Evolutionary conservation across 2,329 filamentous ascomycete genomes (phyloP).

Genomic region (Tothia fuscella): DNA sequence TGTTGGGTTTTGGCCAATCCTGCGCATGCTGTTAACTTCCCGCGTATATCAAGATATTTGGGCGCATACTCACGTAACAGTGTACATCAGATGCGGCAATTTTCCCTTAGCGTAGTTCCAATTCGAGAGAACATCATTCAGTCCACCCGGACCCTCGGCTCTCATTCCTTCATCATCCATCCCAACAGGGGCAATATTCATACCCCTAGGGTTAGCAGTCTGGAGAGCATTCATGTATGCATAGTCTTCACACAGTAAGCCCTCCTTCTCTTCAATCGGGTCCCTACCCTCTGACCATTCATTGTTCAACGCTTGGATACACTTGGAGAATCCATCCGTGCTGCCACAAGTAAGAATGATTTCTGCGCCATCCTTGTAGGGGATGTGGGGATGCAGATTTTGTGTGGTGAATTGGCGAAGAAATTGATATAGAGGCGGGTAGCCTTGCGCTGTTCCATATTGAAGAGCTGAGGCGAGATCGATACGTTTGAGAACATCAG

Average conservation of each 20-base stretch:
- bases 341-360: constrained; percentile 69
- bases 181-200: constrained; percentile 61
- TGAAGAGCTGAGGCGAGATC: constrained; percentile 74
- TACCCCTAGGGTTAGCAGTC: constrained; percentile 52
- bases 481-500: constrained; percentile 55
- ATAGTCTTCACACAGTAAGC: constrained; percentile 67
- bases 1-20: constrained; percentile 85
- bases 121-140: constrained; percentile 66
- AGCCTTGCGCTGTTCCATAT: constrained; percentile 74
- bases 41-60: not conserved
- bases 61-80: constrained; percentile 57
- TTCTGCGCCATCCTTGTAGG: constrained; percentile 65
- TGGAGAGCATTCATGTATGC: constrained; percentile 68
- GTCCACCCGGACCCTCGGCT: constrained; percentile 57
- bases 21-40: constrained; percentile 19
- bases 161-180: constrained; percentile 73
- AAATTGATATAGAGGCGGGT: constrained; percentile 66
- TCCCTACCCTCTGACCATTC: constrained; percentile 60
- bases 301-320: constrained; percentile 62
- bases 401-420: constrained; percentile 66
- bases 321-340: constrained; percentile 77
- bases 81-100: constrained; percentile 77
- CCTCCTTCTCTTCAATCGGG: constrained; percentile 57
- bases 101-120: constrained; percentile 68
- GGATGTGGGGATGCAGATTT: constrained; percentile 67